Evolutionary conservation across 441 rosid genomes (phyloP), one percentile per base, ranked within the genome.

Genomic region (Bocquillonia castaneifolia): DNA sequence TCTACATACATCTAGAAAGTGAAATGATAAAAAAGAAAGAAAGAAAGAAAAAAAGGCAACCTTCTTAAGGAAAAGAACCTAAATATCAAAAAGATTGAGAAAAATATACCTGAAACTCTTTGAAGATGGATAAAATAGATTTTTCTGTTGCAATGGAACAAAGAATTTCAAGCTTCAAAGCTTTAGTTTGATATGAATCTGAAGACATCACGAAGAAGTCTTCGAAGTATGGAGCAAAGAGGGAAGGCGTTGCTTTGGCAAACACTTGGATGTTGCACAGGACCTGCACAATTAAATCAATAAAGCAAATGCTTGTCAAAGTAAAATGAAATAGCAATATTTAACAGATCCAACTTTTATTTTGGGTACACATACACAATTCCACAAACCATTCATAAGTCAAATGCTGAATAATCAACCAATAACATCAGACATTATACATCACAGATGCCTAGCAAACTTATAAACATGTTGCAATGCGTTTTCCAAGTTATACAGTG

Each of bases 161-260:
- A 76, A 93, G 90, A 75, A 93, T 88, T 81, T 86, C 93, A 76
- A 93, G 96, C 86, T 91, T 93, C 81, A 91, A 80, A 60, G 92
- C 85, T 84, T 83, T 93, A 52, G 82, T 85, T 83, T 85, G 90
- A 86, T 85, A 84, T 63, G 95, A 75, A 71, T 93, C 99, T 44
- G 95, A 84, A 60, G 93, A 87, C 63, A 68, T 63, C 72, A 89
- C 76, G 79, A 88, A 89, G 80, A 93, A 88, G 69, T 87, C 88
- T 74, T 88, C 97, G 52, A 78, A 91, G 70, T 88, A 73, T 44
- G 86, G 85, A 72, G 88, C 82, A 83, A 93, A 93, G 66, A 91
- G 86, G 74, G 84, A 81, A 74, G 99, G 96, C 75, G 72, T 80
- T 57, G 91, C 90, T 79, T 85, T 91, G 63, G 91, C 91, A 81